Conservation (phyloP, 345 rosid species). For the Crucihimalaya himalaica region DNA sequence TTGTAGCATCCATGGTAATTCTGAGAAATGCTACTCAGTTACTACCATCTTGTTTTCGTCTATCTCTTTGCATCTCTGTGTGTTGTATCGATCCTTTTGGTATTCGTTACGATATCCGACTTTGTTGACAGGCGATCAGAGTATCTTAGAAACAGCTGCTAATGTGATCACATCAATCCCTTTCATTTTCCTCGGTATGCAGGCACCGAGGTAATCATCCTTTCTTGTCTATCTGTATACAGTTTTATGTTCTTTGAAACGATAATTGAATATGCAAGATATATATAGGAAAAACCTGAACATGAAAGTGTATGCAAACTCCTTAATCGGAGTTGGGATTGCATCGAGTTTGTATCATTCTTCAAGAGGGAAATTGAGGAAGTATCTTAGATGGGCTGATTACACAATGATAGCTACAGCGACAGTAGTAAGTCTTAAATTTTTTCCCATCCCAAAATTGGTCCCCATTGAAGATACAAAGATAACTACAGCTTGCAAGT, state of each 20-base stretch:
- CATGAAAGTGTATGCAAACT: constrained; percentile 84
- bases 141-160: constrained; percentile 68
- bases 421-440: constrained; percentile 60
- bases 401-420: constrained; percentile 94
- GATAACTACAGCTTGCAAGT: neutral
- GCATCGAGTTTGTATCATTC: constrained; percentile 85
- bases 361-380: constrained; percentile 79
- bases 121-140: constrained; percentile 62
- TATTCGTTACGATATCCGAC: neutral
- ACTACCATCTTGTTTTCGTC: neutral
- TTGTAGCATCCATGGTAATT: constrained; percentile 61
- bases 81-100: neutral
- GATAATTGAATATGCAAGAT: neutral
- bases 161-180: constrained; percentile 95
- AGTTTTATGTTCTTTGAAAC: neutral
- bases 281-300: constrained; percentile 63
- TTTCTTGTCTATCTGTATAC: neutral
- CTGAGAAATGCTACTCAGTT: neutral
- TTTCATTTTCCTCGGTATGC: constrained; percentile 80
- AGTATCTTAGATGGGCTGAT: constrained; percentile 85
- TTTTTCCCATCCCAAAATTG: neutral
- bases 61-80: neutral
- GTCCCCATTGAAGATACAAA: neutral
- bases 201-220: constrained; percentile 75
- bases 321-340: constrained; percentile 90